Percentiles rank a stretch among this genome's conserved stretches.
Evolutionary conservation across 2,329 filamentous ascomycete genomes (phyloP).

Genomic region (Trichoderma atrobrunneum): DNA sequence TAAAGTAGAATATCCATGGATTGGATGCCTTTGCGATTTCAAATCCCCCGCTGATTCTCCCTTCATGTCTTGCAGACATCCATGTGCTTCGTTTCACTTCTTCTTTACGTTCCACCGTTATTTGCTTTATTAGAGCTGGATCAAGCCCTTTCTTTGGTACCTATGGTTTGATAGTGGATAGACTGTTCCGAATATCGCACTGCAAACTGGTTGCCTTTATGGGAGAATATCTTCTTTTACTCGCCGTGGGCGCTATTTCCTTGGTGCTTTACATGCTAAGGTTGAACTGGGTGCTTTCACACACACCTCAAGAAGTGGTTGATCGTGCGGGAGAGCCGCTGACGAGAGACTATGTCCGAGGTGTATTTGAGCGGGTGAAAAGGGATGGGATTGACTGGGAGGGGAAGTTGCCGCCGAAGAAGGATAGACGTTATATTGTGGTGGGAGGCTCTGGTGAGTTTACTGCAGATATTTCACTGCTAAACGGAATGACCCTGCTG

Average conservation of each 20-base stretch:
- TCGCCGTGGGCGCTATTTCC: conserved; percentile 20
- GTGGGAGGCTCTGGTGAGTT: conserved; percentile 46
- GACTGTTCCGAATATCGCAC: too few relatives aligned
- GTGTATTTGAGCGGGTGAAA: conserved; percentile 36
- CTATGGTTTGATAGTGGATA: too few relatives aligned
- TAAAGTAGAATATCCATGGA: too few relatives aligned
- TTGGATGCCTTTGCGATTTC: too few relatives aligned
- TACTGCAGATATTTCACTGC: background rate
- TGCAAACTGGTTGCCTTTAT: too few relatives aligned
- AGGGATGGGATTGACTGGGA: conserved; percentile 39
- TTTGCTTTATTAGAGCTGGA: too few relatives aligned
- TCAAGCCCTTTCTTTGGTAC: too few relatives aligned
- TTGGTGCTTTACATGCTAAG: conserved; percentile 29
- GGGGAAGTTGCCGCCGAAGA: conserved; percentile 38
- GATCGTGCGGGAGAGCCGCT: conserved; percentile 33
- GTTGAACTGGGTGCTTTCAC: conserved; percentile 37
- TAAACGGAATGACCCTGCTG: background rate
- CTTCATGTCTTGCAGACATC: too few relatives aligned
- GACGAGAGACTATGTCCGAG: conserved; percentile 36
- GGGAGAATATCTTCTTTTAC: background rate
- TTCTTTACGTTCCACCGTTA: too few relatives aligned
- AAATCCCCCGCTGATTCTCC: too few relatives aligned
- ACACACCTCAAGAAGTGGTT: conserved; percentile 36
- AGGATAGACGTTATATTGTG: conserved; percentile 44
- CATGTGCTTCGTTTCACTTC: too few relatives aligned